phyloP scores from a whole-genome alignment of 805 yeast genomes.

The Saturnispora zaruensis region DNA sequence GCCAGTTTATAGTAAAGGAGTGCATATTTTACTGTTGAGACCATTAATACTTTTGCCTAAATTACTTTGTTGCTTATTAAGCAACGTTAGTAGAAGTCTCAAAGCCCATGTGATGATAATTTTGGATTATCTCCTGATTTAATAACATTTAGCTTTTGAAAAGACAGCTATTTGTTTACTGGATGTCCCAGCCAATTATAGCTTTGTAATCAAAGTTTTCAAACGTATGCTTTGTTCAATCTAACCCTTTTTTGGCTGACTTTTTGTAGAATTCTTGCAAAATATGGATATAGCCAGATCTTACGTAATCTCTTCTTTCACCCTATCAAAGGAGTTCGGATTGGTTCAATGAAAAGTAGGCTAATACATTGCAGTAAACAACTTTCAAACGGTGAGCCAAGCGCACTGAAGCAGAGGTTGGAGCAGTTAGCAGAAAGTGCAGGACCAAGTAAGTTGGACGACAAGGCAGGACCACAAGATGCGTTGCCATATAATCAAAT shows the following conservation, averaged over 20 bases:
- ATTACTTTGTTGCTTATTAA: too few relatives aligned
- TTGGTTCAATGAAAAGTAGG: background rate
- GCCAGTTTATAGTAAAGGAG: background rate
- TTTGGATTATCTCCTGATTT: too few relatives aligned
- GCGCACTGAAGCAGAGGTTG: constrained; percentile 30
- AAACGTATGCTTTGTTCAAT: too few relatives aligned
- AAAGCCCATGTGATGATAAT: too few relatives aligned
- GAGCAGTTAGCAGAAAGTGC: constrained; percentile 38
- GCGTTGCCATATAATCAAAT: constrained; percentile 18
- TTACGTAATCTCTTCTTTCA: background rate
- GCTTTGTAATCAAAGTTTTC: too few relatives aligned
- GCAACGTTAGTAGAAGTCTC: too few relatives aligned
- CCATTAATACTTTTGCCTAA: too few relatives aligned
- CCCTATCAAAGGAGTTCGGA: background rate
- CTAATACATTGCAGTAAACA: background rate
- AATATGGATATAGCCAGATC: background rate
- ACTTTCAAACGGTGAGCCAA: constrained; percentile 7
- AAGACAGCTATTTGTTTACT: too few relatives aligned
- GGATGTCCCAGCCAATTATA: too few relatives aligned
- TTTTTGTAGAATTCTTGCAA: background rate
- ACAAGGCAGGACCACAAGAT: constrained; percentile 27
- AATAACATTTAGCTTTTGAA: too few relatives aligned
- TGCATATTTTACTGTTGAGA: too few relatives aligned
- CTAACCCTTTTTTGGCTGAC: too few relatives aligned
- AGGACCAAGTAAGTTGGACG: constrained; percentile 27